These are phyloP conservation scores for Cercospora nicotianae DNA, from an alignment of 2,329 filamentous ascomycete species.

Conservation along the genomic window DNA sequence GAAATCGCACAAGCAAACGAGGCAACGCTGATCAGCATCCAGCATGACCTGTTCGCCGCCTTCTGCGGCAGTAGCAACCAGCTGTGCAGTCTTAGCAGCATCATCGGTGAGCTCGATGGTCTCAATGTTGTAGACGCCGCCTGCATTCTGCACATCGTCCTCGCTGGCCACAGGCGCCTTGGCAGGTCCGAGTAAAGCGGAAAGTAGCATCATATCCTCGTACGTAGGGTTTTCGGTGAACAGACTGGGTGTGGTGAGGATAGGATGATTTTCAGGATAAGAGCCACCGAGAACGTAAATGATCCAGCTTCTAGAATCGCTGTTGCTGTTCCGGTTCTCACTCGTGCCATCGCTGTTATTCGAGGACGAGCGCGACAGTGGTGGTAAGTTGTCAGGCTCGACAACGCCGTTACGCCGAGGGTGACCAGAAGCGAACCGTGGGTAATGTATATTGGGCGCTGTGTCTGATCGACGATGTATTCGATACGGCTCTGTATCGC, in stretches of 20 bases:
- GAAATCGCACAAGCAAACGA: slow-evolving; percentile 68
- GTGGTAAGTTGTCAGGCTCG: slow-evolving; percentile 56
- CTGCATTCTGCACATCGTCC: slow-evolving; percentile 63
- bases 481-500: slow-evolving; percentile 31
- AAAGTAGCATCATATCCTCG: slow-evolving; percentile 70
- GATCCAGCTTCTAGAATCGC: slow-evolving; percentile 65
- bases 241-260: slow-evolving; percentile 67
- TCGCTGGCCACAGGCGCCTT: slow-evolving; percentile 68
- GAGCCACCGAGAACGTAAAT: slow-evolving; percentile 71
- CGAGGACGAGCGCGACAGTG: slow-evolving; percentile 40
- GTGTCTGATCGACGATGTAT: slow-evolving; percentile 38
- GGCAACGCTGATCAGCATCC: slow-evolving; percentile 54
- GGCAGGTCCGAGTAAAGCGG: slow-evolving; percentile 64
- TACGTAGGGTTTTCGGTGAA: slow-evolving; percentile 72
- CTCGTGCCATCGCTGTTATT: slow-evolving; percentile 35
- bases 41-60: slow-evolving; percentile 36
- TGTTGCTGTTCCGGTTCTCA: slow-evolving; percentile 32
- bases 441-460: slow-evolving; percentile 44
- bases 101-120: slow-evolving; percentile 21
- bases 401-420: slow-evolving; percentile 65
- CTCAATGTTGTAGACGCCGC: slow-evolving; percentile 59
- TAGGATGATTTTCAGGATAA: slow-evolving; percentile 68
- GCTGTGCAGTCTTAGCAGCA: slow-evolving; percentile 30
- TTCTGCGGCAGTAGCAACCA: slow-evolving; percentile 39
- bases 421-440: slow-evolving; percentile 61